A percentile compares a stretch with the other conserved stretches of the same genome.
phyloP scores from a whole-genome alignment of 1,284 basidiomycete species.

The Melanopsichium pennsylvanicum region DNA sequence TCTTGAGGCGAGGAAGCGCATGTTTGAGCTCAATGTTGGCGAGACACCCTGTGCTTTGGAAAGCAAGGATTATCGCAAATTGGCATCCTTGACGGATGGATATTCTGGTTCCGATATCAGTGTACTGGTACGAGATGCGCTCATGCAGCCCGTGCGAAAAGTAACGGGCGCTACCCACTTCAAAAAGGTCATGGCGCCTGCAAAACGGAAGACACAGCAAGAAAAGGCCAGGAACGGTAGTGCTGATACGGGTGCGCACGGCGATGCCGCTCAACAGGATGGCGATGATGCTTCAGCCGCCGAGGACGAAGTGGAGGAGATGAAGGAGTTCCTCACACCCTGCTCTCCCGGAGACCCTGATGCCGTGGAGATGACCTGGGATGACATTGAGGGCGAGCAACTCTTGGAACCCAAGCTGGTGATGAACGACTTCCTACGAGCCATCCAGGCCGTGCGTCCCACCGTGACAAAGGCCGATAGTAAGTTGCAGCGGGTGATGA shows the following conservation, averaged over 20 bases:
- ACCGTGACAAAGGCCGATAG: conserved; percentile 91
- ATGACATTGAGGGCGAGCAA: conserved; percentile 88
- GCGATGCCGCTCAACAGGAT: conserved; percentile 38
- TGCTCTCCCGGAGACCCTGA: conserved; percentile 91
- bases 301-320: conserved; percentile 66
- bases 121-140: conserved; percentile 91
- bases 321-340: conserved; percentile 77
- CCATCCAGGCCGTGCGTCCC: conserved; percentile 81
- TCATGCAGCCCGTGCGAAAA: conserved; percentile 98
- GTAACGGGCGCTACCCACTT: conserved; percentile 96
- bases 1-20: conserved; percentile 86
- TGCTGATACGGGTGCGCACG: conserved; percentile 36
- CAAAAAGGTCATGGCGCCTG: conserved; percentile 71
- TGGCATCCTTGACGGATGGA: conserved; percentile 87
- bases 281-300: conserved; percentile 19
- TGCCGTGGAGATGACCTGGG: conserved; percentile 90
- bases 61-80: conserved; percentile 79
- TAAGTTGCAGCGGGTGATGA: background rate
- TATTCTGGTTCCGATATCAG: conserved; percentile 97
- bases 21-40: conserved; percentile 97
- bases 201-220: conserved; percentile 38
- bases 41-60: conserved; percentile 86
- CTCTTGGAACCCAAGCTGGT: conserved; percentile 71
- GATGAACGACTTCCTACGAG: conserved; percentile 81
- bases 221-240: conserved; percentile 39